These are phyloP conservation scores for Penicillium sp. DNA, from an alignment of 2,329 filamentous ascomycete species.

Conservation along the genomic window DNA sequence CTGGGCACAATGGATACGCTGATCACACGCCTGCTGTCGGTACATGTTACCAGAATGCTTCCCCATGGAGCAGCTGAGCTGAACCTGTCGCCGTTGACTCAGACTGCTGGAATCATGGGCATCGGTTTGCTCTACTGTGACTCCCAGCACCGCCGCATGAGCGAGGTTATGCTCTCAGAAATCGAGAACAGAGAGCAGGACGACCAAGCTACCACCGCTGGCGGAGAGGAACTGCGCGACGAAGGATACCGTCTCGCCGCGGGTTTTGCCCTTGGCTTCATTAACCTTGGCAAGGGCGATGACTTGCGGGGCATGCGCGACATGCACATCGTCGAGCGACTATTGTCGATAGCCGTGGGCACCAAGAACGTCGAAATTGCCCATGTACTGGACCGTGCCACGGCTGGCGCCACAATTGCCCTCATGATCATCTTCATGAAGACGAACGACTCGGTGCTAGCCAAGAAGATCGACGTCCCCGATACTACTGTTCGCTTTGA, in stretches of 20 bases:
- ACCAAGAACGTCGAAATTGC: slow-evolving; percentile 89
- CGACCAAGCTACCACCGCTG: slow-evolving; percentile 53
- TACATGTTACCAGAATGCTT: slow-evolving; percentile 92
- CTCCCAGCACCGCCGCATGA: slow-evolving; percentile 96
- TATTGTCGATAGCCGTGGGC: slow-evolving; percentile 79
- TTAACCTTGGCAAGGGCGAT: slow-evolving; percentile 87
- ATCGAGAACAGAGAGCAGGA: slow-evolving; percentile 84
- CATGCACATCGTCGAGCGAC: slow-evolving; percentile 85
- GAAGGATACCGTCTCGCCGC: slow-evolving; percentile 96
- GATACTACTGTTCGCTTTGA: slow-evolving; percentile 89
- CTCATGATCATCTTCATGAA: slow-evolving; percentile 95
- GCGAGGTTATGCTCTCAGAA: slow-evolving; percentile 96
- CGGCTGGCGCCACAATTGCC: slow-evolving; percentile 87
- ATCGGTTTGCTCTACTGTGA: slow-evolving; percentile 92
- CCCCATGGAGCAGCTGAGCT: slow-evolving; percentile 89
- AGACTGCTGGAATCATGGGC: slow-evolving; percentile 95
- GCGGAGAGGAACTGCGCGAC: slow-evolving; percentile 76
- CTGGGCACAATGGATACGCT: slow-evolving; percentile 96
- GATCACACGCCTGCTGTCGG: slow-evolving; percentile 86
- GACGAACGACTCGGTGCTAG: slow-evolving; percentile 80
- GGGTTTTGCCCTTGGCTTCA: slow-evolving; percentile 87
- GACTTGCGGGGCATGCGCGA: slow-evolving; percentile 87
- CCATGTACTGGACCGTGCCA: slow-evolving; percentile 87
- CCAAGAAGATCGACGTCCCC: slow-evolving; percentile 88
- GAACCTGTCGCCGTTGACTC: slow-evolving; percentile 86